A percentile compares a stretch with the other conserved stretches of the same genome.
These are phyloP conservation scores for Candida methanosorbosa DNA, from an alignment of 805 yeast species.

Conservation along the genomic window DNA sequence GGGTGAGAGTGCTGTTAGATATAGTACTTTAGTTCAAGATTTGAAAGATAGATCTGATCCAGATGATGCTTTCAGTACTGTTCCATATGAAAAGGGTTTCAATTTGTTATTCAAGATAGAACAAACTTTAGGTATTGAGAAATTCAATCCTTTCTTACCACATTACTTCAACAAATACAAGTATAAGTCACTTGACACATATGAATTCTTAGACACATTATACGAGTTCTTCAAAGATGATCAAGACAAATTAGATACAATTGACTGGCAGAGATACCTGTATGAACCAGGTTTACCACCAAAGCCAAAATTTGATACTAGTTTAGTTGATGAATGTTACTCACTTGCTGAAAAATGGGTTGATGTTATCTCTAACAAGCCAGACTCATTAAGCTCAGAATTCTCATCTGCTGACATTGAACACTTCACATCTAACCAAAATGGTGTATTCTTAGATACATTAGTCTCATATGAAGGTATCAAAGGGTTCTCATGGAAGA, in stretches of 20 bases:
- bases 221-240: conserved; percentile 48
- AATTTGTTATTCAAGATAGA: conserved; percentile 73
- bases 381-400: conserved; percentile 15
- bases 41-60: conserved; percentile 69
- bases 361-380: conserved; percentile 21
- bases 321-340: conserved; percentile 67
- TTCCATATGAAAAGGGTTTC: conserved; percentile 89
- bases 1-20: conserved; percentile 43
- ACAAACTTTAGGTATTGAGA: conserved; percentile 54
- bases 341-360: conserved; percentile 61
- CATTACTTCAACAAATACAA: conserved; percentile 65
- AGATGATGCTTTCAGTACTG: conserved; percentile 80
- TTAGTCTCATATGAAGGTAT: conserved; percentile 41
- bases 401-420: conserved; percentile 45
- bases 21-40: conserved; percentile 60
- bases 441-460: conserved; percentile 70
- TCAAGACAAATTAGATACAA: conserved; percentile 44
- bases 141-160: conserved; percentile 74
- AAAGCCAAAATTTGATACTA: conserved; percentile 71
- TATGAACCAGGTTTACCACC: conserved; percentile 85
- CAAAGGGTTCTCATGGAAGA: conserved; percentile 29
- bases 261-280: conserved; percentile 86
- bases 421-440: conserved; percentile 63
- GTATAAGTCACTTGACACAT: conserved; percentile 69
- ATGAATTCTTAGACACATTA: conserved; percentile 68